Evolutionary conservation across 2,329 filamentous ascomycete species (phyloP), one percentile per base, ranked within the genome.

Genomic region (Xylariaceae sp.): DNA sequence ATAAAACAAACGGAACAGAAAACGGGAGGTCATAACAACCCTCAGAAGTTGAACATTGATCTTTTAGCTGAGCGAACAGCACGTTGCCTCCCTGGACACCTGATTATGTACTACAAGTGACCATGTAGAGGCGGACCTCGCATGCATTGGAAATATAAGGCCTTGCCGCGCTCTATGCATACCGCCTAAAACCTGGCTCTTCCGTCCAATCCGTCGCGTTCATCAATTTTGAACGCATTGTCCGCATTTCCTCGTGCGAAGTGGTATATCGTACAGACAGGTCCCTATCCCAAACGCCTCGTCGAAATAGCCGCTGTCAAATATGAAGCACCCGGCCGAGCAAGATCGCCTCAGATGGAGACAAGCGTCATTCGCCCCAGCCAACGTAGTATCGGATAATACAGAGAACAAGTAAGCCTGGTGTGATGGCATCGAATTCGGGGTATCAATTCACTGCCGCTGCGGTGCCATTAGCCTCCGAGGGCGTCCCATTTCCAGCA

Each of bases 391-490:
- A 7, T 27, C 22, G 7, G 4, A 27, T 5, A 27, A 27, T 27
- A 27, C 22, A 27, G 22, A 27, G 22, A 27, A 7, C 4, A 27
- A 27, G 7, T 27, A 7, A 27, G 22, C 22, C 22, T 27, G 7
- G 22, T 27, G 22, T 27, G 7, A 27, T 27, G 22, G 22, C 22
- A 47, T 46, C 49, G 47, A 49, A 15, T 39, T 36, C 36, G 33
- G 53, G 50, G 55, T 60, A 61, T 62, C 56, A 61, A 27, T 27
- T 27, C 46, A 57, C 55, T 38, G 57, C 53, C 40, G 61, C 55
- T 45, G 49, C 44, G 6, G 59, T 40, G 27, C 48, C 49, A 35
- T 53, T 52, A n/a, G 52, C 48, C 14, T 54, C 59, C 42, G 54
- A 35, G 19, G 54, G 39, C 40, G 56, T 56, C 41, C 53, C 55